Conservation (phyloP, 257 asterid species). For the Coffea canephora region DNA sequence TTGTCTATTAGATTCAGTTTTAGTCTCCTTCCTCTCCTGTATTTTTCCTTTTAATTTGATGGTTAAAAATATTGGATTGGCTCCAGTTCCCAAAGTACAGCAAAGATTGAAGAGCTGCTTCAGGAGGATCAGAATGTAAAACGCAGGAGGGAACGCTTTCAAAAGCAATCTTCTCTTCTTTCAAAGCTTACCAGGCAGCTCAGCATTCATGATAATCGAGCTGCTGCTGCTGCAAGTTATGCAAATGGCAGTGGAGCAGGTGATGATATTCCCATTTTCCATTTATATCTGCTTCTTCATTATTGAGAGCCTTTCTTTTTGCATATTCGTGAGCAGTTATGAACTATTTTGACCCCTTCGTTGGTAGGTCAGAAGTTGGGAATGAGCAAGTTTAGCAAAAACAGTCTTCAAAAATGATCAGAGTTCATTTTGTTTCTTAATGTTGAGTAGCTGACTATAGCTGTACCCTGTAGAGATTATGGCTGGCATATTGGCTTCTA, state of each 20-base stretch:
- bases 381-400: background rate
- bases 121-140: slow-evolving; percentile 83
- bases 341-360: background rate
- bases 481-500: background rate
- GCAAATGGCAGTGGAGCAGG: slow-evolving; percentile 74
- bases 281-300: slow-evolving; percentile 6
- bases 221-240: slow-evolving; percentile 65
- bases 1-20: background rate
- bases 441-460: background rate
- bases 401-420: too few species aligned
- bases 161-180: slow-evolving; percentile 79
- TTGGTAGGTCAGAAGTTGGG: background rate
- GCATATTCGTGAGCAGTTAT: background rate
- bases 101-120: slow-evolving; percentile 81
- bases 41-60: slow-evolving; percentile 4
- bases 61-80: background rate
- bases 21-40: background rate
- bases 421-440: background rate
- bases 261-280: slow-evolving; percentile 12
- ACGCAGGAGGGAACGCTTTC: slow-evolving; percentile 68
- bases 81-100: slow-evolving; percentile 64
- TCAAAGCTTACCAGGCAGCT: slow-evolving; percentile 75
- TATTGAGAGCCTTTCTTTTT: background rate
- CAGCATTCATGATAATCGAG: slow-evolving; percentile 79
- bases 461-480: background rate